phyloP scores from a whole-genome alignment of 306 rosid genomes.

The Prunus dulcis region DNA sequence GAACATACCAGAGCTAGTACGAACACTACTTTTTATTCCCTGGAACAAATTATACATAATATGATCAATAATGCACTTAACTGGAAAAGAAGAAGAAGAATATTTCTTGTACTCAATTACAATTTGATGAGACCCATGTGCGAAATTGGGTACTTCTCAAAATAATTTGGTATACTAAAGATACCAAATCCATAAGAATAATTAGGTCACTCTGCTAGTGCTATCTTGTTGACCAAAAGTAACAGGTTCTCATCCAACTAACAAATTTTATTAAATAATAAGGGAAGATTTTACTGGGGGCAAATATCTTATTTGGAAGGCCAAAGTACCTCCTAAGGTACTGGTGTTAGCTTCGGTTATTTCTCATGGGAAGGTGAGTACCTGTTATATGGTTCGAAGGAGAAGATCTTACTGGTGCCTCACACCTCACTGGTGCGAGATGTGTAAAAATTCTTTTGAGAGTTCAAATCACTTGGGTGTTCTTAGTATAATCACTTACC shows the following conservation, averaged over 20 bases:
- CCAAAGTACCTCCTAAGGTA: no score
- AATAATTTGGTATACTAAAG: background rate
- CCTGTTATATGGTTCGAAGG: no score
- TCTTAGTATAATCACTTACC: no score
- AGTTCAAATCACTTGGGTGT: no score
- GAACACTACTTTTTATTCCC: conserved; percentile 85
- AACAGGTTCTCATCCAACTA: background rate
- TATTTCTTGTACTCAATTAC: no score
- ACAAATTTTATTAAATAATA: background rate
- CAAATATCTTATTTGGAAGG: no score
- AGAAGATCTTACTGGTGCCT: no score
- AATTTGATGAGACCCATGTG: background rate
- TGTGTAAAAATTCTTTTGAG: no score
- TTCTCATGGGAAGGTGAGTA: background rate
- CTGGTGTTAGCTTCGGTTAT: no score
- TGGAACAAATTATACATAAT: conserved; percentile 30
- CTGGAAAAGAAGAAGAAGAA: background rate
- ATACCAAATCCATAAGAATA: background rate
- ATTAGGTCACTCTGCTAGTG: background rate
- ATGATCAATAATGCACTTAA: background rate
- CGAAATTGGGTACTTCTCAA: background rate
- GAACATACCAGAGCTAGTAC: conserved; percentile 99
- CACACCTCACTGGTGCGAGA: no score
- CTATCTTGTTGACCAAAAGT: background rate
- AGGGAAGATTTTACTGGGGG: no score